phyloP scores from a whole-genome alignment of 768 basidiomycete genomes.

The Tulasnella sp. region DNA sequence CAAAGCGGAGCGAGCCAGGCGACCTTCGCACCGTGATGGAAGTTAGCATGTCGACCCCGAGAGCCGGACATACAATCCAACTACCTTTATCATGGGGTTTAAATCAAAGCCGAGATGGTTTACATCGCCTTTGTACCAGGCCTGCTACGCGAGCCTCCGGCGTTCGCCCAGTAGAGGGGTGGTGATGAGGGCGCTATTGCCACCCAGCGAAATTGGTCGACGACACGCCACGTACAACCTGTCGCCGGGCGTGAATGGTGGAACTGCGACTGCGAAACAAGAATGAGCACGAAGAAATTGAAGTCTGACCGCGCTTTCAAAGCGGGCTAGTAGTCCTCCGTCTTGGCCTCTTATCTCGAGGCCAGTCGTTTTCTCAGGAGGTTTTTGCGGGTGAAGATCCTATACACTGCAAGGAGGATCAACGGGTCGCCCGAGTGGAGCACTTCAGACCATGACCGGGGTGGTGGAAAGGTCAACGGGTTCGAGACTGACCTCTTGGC shows the following conservation, averaged over 20 bases:
- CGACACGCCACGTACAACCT: no score
- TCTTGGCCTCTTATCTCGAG: slow-evolving; percentile 63
- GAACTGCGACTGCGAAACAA: slow-evolving; percentile 92
- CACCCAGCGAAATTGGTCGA: no score
- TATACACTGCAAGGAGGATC: slow-evolving; percentile 37
- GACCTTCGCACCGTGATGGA: no score
- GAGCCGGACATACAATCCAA: no score
- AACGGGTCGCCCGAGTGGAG: not conserved
- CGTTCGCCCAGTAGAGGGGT: no score
- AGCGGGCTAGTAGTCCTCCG: slow-evolving; percentile 66
- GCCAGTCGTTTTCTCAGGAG: slow-evolving; percentile 72
- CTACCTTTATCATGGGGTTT: no score
- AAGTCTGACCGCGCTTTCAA: slow-evolving; percentile 85
- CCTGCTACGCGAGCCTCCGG: no score
- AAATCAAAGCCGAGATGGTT: no score
- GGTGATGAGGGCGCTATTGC: slow-evolving; percentile 3
- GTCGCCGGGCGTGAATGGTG: slow-evolving; percentile 55
- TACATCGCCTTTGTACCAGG: no score
- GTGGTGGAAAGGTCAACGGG: not conserved
- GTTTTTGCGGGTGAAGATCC: slow-evolving; percentile 79
- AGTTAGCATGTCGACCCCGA: no score
- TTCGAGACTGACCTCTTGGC: slow-evolving; percentile 71
- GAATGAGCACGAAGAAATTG: slow-evolving; percentile 84
- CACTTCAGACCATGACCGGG: not conserved
- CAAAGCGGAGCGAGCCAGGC: no score